Evolutionary conservation across 2,329 filamentous ascomycete species (phyloP), one percentile per base, ranked within the genome.

Genomic region (Calonectria henricotiae): DNA sequence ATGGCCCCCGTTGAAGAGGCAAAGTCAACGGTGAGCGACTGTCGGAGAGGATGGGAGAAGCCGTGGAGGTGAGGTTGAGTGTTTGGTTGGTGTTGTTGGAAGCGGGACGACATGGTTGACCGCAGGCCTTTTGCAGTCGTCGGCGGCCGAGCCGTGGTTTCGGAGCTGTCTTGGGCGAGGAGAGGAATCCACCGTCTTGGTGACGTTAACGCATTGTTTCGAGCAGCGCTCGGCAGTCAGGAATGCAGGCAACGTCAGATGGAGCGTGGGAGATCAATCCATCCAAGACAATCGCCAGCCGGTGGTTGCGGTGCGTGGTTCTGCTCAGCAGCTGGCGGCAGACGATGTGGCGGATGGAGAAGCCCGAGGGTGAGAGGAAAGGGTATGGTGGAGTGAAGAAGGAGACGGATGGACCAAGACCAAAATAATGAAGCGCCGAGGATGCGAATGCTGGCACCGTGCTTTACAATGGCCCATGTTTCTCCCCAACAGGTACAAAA

Each of bases 31-130:
- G 86, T 87, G 71, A 86, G 86, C 73, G 87, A 86, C 80, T 90
- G 89, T 74, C 88, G 86, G 69, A 91, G 86, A 41, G 72, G 76
- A 37, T 77, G 76, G 43, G 73, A 63, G 30, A 70, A 72, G 41
- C 71, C 70, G 44, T 73, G 72, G 17, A 69, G 65, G 62, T 70
- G 67, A 68, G 63, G 58, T 43, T 68, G 73, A 30, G 71, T 71
- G 63, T 73, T 74, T 43, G 72, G 55, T 32, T 70, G 73, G 17
- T 69, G 43, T 62, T 77, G 74, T 35, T 71, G 74, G 47, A 73
- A 74, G 69, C 87, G 87, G 83, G 87, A 85, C 82, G 89, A 89
- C 86, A 89, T 91, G 76, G 76, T 78, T 75, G 75, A 75, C 73
- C 69, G 74, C 68, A 73, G 61, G 73, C 73, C 71, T 73, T 49